Evolutionary conservation across 306 rosid species (phyloP), one percentile per base, ranked within the genome.

Genomic region (Vigna trinervia): DNA sequence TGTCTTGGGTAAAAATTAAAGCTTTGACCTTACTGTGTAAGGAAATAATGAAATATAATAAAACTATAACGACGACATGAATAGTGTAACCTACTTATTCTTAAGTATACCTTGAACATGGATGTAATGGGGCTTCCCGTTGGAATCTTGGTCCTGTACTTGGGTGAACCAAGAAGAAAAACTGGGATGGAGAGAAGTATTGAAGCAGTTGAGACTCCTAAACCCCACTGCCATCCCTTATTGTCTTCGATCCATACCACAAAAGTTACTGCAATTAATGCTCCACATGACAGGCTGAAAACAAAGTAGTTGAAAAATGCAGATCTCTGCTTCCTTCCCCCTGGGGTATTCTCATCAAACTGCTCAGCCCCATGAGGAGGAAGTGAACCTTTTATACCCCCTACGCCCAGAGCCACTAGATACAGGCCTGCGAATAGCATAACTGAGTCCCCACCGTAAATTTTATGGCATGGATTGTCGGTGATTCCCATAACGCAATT

Each of bases 161-260:
- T 81, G 0, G 77, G 58, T 60, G 95, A 84, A 69, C 98, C 98
- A 14, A 90, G 85, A 71, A 91, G 82, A 83, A 93, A 93, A 53
- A 93, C 76, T 6, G 93, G 98, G 65, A 93, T 85, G 26, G 98
- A 93, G 22, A 86, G 12, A 4, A 91, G 53, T 62, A 93, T 89
- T 45, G 87, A 73, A 41, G 82, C 84, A 69, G 97, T 86, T 28
- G 96, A 82, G 81, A 82, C 81, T 6, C 92, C 90, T 75, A 91
- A 91, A 66, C 96, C 95, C 97, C 97, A 91, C 36, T 91, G 84
- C 98, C 96, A 89, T 11, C 97, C 98, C 80, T 86, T 86, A 81
- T 91, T 93, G 84, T 91, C 98, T 82, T 93, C 97, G 39, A 93
- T 56, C 98, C 98, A 93, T 3, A 91, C 97, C 65, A 89, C 96